phyloP scores from a whole-genome alignment of 148 eudicot genomes.

The Fagopyrum homotropicum region DNA sequence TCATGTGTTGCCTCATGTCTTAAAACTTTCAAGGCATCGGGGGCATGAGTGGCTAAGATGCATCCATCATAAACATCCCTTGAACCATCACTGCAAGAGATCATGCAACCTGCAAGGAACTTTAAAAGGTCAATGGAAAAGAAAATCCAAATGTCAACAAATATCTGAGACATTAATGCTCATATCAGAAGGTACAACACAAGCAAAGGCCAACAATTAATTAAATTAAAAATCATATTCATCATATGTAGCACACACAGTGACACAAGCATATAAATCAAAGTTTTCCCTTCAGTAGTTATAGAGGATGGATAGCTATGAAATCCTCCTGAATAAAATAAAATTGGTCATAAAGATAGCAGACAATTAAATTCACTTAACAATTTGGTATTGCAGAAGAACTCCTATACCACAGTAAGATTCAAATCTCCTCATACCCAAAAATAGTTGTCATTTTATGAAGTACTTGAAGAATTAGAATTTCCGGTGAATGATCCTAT shows the following conservation, averaged over 20 bases:
- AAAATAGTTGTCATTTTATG: not conserved
- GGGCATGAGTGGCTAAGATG: constrained; percentile 80
- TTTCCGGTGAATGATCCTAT: too few species aligned
- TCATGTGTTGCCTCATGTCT: constrained; percentile 73
- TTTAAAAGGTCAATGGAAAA: not conserved
- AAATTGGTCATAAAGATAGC: too few species aligned
- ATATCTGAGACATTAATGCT: not conserved
- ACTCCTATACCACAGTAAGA: not conserved
- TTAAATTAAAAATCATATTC: too few species aligned
- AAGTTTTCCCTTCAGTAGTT: too few species aligned
- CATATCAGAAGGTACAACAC: too few species aligned
- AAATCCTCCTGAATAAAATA: too few species aligned
- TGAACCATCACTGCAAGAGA: constrained; percentile 53
- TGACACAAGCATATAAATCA: too few species aligned
- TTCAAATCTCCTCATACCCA: not conserved
- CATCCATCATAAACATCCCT: constrained; percentile 57
- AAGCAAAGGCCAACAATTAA: too few species aligned
- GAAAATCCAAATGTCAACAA: not conserved
- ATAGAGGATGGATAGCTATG: too few species aligned
- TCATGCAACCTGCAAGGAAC: constrained; percentile 49
- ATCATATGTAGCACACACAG: too few species aligned
- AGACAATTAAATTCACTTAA: not conserved
- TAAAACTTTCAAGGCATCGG: constrained; percentile 67
- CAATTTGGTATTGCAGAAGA: not conserved
- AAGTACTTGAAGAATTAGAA: not conserved